These are phyloP conservation scores for Termitomyces eurrhizus DNA, from an alignment of 768 basidiomycete species.

Conservation along the genomic window DNA sequence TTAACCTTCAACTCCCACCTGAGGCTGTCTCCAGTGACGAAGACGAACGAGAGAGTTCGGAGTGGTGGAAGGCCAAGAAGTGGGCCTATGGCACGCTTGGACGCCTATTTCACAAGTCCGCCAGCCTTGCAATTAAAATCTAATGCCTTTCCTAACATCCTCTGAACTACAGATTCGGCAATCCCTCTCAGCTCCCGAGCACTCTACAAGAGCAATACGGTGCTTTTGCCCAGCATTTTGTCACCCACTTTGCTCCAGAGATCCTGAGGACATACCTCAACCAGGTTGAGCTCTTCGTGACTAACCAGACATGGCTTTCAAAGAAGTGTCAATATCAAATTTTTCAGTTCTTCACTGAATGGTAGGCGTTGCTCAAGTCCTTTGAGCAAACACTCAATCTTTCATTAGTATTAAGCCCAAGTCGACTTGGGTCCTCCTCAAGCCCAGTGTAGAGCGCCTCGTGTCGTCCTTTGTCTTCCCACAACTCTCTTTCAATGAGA, in stretches of 20 bases:
- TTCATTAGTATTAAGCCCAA: conserved; percentile 79
- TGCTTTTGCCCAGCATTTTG: conserved; percentile 74
- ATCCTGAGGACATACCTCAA: conserved; percentile 78
- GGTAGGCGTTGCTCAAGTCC: conserved; percentile 42
- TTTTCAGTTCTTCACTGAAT: conserved; percentile 84
- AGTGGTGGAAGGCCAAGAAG: conserved; percentile 94
- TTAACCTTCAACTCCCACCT: conserved; percentile 66
- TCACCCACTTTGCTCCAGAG: conserved; percentile 76
- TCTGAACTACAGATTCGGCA: conserved; percentile 58
- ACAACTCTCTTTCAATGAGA: conserved; percentile 72
- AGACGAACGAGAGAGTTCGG: conserved; percentile 71
- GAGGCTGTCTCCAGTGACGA: conserved; percentile 66
- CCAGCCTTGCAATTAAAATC: neutral
- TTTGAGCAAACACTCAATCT: neutral
- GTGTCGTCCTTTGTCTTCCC: conserved; percentile 86
- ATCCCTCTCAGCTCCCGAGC: conserved; percentile 80
- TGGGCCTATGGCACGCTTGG: conserved; percentile 87
- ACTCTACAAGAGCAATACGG: conserved; percentile 67
- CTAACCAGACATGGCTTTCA: conserved; percentile 71
- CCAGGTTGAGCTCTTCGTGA: conserved; percentile 70
- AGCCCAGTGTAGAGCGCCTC: conserved; percentile 77
- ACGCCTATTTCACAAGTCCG: conserved; percentile 70
- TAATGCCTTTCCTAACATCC: neutral
- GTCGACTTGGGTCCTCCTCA: conserved; percentile 84
- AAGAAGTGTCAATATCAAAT: conserved; percentile 83